A percentile compares a stretch with the other conserved stretches of the same genome.
Conservation (phyloP, 2,329 filamentous ascomycete species). For the Beauveria medogensis region DNA sequence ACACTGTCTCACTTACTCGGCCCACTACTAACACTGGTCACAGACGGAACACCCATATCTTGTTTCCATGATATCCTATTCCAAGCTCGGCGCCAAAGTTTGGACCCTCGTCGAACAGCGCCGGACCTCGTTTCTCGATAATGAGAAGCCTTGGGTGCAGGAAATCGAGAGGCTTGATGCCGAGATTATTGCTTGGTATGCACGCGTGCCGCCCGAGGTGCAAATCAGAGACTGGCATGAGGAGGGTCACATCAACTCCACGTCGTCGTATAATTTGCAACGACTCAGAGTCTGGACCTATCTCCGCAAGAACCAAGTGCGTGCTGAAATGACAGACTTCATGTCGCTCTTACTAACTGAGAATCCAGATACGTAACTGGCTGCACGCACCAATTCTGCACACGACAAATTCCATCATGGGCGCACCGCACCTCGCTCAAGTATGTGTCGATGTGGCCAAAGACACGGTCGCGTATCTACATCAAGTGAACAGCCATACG, state of each 20-base stretch:
- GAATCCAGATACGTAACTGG: conserved; percentile 61
- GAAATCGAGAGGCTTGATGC: conserved; percentile 76
- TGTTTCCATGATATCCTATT: conserved; percentile 77
- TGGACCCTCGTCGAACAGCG: conserved; percentile 68
- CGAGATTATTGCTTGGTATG: conserved; percentile 82
- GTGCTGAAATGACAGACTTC: conserved; percentile 8
- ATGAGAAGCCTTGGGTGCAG: conserved; percentile 22
- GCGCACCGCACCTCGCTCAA: conserved; percentile 65
- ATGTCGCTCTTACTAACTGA: conserved; percentile 10
- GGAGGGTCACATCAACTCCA: conserved; percentile 43
- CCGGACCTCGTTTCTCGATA: not conserved
- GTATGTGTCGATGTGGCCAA: conserved; percentile 67
- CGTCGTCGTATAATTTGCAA: conserved; percentile 56
- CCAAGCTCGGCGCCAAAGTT: conserved; percentile 73
- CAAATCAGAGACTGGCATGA: conserved; percentile 52
- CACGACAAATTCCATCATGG: conserved; percentile 73
- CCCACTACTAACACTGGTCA: conserved; percentile 23
- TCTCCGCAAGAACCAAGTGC: conserved; percentile 69
- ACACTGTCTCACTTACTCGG: not conserved
- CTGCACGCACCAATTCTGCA: conserved; percentile 84
- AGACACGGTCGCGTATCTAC: conserved; percentile 65
- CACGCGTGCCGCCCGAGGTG: conserved; percentile 56
- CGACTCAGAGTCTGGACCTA: conserved; percentile 79
- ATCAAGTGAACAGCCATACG: conserved; percentile 61
- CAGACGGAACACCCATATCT: conserved; percentile 57